These are phyloP conservation scores for Paraphoma chrysanthemicola DNA, from an alignment of 2,329 filamentous ascomycete genomes.

Conservation along the genomic window DNA sequence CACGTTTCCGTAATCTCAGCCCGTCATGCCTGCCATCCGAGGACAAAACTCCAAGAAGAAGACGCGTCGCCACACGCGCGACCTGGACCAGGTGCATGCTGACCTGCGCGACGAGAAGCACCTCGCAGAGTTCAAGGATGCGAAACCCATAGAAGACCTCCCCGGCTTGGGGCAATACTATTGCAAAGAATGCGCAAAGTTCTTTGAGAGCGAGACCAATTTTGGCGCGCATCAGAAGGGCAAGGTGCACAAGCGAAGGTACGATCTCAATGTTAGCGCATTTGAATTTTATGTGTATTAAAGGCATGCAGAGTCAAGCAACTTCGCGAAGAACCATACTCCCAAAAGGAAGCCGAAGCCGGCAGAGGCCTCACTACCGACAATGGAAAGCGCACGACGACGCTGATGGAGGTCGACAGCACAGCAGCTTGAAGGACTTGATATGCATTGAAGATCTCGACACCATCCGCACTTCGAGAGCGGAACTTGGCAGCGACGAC, in stretches of 20 bases:
- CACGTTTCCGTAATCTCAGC: conserved; percentile 13
- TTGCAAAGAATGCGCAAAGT: conserved; percentile 93
- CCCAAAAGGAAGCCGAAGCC: conserved; percentile 84
- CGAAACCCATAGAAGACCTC: conserved; percentile 83
- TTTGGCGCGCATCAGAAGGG: conserved; percentile 78
- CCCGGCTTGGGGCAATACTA: conserved; percentile 87
- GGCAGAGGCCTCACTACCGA: conserved; percentile 75
- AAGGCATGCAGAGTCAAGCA: conserved; percentile 70
- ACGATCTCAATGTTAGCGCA: conserved; percentile 14
- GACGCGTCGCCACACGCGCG: conserved; percentile 65
- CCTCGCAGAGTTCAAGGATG: conserved; percentile 77
- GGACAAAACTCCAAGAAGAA: conserved; percentile 58
- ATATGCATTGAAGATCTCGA: not conserved
- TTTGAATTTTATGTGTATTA: too few relatives aligned
- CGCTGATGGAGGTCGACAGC: conserved; percentile 45
- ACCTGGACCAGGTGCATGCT: conserved; percentile 88
- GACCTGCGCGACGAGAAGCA: conserved; percentile 83
- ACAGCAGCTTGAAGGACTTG: conserved; percentile 14
- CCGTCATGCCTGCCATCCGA: conserved; percentile 58
- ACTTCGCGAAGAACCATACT: conserved; percentile 83
- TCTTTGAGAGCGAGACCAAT: conserved; percentile 87
- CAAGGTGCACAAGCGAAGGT: conserved; percentile 94
- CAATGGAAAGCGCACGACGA: conserved; percentile 61
- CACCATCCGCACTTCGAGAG: not conserved
- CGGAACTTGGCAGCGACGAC: too few relatives aligned